Conservation (phyloP, 208 protist species). For the Vickermania ingenoplastis region DNA sequence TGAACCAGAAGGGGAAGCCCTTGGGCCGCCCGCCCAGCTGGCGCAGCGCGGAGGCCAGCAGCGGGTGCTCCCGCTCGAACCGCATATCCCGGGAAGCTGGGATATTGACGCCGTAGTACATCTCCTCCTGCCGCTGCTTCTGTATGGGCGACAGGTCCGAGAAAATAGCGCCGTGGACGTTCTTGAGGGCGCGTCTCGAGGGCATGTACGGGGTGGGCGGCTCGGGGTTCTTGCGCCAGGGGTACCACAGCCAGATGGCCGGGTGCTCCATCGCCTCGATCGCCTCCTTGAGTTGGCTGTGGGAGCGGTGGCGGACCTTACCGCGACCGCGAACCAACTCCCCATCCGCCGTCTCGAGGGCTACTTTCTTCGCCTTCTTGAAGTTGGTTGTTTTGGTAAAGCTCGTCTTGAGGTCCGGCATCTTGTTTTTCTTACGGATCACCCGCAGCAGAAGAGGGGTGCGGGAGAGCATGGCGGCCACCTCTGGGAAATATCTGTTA, state of each 20-base stretch:
- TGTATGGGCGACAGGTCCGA: constrained; percentile 70
- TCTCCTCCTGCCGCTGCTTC: constrained; percentile 85
- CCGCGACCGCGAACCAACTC: constrained; percentile 79
- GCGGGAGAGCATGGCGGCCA: constrained; percentile 31
- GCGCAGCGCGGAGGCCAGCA: constrained; percentile 65
- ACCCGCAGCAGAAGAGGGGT: constrained; percentile 24
- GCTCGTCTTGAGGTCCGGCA: constrained; percentile 59
- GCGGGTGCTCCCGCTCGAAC: constrained; percentile 77
- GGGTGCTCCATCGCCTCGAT: constrained; percentile 86
- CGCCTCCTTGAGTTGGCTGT: constrained; percentile 71
- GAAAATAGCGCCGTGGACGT: constrained; percentile 82
- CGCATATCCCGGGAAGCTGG: constrained; percentile 62
- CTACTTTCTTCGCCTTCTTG: constrained; percentile 69
- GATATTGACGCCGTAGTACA: constrained; percentile 84
- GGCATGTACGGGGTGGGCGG: constrained; percentile 85
- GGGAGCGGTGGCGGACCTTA: constrained; percentile 64
- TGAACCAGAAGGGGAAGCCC: constrained; percentile 90
- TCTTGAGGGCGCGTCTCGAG: constrained; percentile 80
- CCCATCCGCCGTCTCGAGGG: constrained; percentile 61
- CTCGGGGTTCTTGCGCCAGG: constrained; percentile 88
- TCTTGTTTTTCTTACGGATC: constrained; percentile 50
- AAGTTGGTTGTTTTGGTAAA: constrained; percentile 77
- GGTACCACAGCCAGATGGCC: constrained; percentile 89
- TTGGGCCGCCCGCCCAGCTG: constrained; percentile 73
- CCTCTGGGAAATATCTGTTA: neutral